Evolutionary conservation across 306 rosid species (phyloP).

Genomic region (Macrotyloma uniflorum): DNA sequence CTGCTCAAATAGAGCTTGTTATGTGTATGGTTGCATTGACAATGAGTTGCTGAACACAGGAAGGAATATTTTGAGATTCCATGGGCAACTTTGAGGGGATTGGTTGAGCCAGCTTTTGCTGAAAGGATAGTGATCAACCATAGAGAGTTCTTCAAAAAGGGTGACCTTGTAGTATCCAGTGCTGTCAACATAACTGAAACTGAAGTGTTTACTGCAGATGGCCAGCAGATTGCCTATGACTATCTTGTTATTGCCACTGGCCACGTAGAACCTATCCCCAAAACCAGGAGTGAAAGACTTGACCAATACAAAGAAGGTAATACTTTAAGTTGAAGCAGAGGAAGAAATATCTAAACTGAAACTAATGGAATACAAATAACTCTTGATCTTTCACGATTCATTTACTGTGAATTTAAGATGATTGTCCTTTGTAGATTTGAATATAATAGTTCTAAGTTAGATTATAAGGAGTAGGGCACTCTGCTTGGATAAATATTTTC

Average conservation of each 20-base stretch:
- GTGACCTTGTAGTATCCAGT: slow-evolving; percentile 56
- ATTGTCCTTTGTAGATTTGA: neutral
- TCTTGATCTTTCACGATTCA: neutral
- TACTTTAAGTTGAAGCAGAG: neutral
- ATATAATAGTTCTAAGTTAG: neutral
- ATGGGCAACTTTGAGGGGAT: slow-evolving; percentile 78
- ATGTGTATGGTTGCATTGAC: slow-evolving; percentile 2
- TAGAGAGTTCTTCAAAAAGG: slow-evolving; percentile 72
- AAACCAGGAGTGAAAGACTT: slow-evolving; percentile 60
- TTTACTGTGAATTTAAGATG: neutral
- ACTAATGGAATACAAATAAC: neutral
- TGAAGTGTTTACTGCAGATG: slow-evolving; percentile 73
- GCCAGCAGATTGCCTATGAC: slow-evolving; percentile 60
- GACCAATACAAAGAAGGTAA: slow-evolving; percentile 67
- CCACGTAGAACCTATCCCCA: slow-evolving; percentile 57
- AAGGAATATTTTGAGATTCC: slow-evolving; percentile 95
- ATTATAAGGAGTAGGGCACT: neutral
- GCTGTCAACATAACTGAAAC: slow-evolving; percentile 64
- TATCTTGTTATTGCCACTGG: slow-evolving; percentile 87
- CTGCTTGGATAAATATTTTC: neutral
- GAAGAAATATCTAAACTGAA: slow-evolving; percentile 3
- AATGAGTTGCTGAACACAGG: slow-evolving; percentile 47
- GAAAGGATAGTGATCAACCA: slow-evolving; percentile 76
- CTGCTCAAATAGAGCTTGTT: neutral
- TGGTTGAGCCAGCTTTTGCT: slow-evolving; percentile 84